Evolutionary conservation across 2,329 filamentous ascomycete species (phyloP).

Genomic region (Chaetomium olivaceum): DNA sequence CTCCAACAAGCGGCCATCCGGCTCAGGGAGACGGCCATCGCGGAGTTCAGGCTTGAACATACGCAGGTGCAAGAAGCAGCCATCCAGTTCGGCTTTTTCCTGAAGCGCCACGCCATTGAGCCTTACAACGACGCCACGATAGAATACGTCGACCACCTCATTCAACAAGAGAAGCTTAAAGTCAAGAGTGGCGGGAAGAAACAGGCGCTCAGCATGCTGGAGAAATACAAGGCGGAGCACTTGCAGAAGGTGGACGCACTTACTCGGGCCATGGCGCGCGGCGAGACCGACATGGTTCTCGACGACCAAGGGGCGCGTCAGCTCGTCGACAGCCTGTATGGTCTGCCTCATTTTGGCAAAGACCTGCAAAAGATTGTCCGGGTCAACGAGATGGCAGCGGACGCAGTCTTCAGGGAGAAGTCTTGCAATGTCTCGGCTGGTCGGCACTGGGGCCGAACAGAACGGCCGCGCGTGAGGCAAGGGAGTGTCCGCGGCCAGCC

Average conservation of each 20-base stretch:
- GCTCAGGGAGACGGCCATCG: slow-evolving; percentile 29
- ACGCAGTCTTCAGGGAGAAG: not conserved
- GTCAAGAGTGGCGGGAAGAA: slow-evolving; percentile 2
- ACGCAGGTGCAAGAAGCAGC: slow-evolving; percentile 39
- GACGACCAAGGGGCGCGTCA: slow-evolving; percentile 4
- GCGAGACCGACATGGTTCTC: not conserved
- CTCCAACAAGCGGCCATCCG: slow-evolving; percentile 34
- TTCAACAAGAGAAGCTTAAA: slow-evolving; percentile 39
- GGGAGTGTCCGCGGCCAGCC: not conserved
- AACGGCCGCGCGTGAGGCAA: not conserved
- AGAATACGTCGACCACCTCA: slow-evolving; percentile 43
- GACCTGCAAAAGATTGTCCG: not conserved
- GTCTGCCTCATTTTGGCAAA: slow-evolving; percentile 1
- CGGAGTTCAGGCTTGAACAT: slow-evolving; percentile 39
- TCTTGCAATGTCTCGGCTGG: not conserved
- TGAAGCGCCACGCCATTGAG: slow-evolving; percentile 42
- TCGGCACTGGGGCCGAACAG: not conserved
- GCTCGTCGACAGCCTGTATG: not conserved
- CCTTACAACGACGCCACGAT: slow-evolving; percentile 45
- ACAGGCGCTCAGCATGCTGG: not conserved
- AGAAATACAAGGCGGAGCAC: not conserved
- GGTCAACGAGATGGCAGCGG: slow-evolving; percentile 3
- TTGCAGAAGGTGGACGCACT: not conserved
- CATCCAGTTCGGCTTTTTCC: slow-evolving; percentile 41
- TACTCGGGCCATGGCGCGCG: not conserved